Evolutionary conservation across 805 yeast species (phyloP).

Genomic region (Starmera quercuum): DNA sequence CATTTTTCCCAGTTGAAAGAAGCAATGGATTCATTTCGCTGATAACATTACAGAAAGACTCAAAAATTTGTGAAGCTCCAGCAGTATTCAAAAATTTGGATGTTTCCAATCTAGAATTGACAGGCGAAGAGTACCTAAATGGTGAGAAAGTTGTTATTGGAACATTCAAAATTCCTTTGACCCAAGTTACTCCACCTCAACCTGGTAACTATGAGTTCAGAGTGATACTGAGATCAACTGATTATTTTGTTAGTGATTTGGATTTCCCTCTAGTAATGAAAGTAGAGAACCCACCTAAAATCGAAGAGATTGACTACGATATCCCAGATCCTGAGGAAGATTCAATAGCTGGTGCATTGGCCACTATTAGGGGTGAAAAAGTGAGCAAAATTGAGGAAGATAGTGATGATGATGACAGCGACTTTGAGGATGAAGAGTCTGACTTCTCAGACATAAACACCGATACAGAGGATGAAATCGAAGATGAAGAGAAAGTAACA

Average conservation of each 20-base stretch:
- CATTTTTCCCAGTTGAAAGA: conserved; percentile 61
- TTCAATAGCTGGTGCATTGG: conserved; percentile 67
- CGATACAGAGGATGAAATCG: conserved; percentile 56
- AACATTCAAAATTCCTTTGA: conserved; percentile 67
- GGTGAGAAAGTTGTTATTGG: conserved; percentile 39
- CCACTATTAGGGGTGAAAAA: conserved; percentile 56
- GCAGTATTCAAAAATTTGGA: conserved; percentile 42
- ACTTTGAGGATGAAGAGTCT: conserved; percentile 32
- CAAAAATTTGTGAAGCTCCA: conserved; percentile 68
- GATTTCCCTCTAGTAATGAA: conserved; percentile 63
- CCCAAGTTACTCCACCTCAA: conserved; percentile 71
- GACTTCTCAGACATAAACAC: conserved; percentile 49
- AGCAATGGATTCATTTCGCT: conserved; percentile 58
- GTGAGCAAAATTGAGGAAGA: conserved; percentile 36
- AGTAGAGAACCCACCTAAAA: conserved; percentile 52
- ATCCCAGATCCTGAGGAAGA: conserved; percentile 72
- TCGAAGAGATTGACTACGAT: conserved; percentile 42
- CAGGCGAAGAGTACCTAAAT: conserved; percentile 39
- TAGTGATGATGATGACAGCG: conserved; percentile 36
- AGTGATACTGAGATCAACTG: conserved; percentile 59
- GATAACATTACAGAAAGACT: conserved; percentile 68
- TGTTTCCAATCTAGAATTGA: conserved; percentile 44
- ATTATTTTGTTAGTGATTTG: conserved; percentile 77
- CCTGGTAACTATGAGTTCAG: conserved; percentile 63
- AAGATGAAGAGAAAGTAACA: conserved; percentile 13